Conservation (phyloP, 2,329 filamentous ascomycete species). For the Scedosporium aurantiacum region DNA sequence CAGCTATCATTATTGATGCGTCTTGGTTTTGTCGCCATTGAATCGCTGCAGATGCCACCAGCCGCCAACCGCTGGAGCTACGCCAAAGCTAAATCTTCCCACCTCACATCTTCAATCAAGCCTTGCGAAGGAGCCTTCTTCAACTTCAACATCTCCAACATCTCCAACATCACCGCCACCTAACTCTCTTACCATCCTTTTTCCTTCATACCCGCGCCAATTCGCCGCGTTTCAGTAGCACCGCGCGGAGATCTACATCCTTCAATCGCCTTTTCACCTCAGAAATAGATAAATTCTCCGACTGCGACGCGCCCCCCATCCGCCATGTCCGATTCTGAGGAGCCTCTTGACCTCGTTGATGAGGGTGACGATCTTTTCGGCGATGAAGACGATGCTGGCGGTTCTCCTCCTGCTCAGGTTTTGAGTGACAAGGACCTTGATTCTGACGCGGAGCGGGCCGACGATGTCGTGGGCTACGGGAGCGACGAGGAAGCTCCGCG, state of each 20-base stretch:
- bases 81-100: too few relatives aligned
- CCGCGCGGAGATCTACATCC: neutral
- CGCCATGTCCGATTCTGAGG: slow-evolving; percentile 46
- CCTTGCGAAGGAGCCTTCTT: too few relatives aligned
- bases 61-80: too few relatives aligned
- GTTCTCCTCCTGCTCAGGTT: slow-evolving; percentile 49
- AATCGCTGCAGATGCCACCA: too few relatives aligned
- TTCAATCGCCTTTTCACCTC: neutral
- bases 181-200: too few relatives aligned
- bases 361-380: slow-evolving; percentile 53
- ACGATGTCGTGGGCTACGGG: slow-evolving; percentile 8
- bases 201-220: too few relatives aligned
- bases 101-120: too few relatives aligned
- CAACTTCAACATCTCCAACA: too few relatives aligned
- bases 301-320: neutral
- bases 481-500: slow-evolving; percentile 13
- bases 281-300: neutral
- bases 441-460: slow-evolving; percentile 23
- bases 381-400: slow-evolving; percentile 46
- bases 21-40: too few relatives aligned
- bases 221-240: too few relatives aligned
- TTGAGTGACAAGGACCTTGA: slow-evolving; percentile 51
- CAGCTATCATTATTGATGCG: too few relatives aligned
- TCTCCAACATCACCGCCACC: too few relatives aligned
- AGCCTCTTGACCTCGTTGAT: slow-evolving; percentile 40